Base-by-base conservation (phyloP, 495 filamentous ascomycete species). In the Extremus antarcticus region DNA sequence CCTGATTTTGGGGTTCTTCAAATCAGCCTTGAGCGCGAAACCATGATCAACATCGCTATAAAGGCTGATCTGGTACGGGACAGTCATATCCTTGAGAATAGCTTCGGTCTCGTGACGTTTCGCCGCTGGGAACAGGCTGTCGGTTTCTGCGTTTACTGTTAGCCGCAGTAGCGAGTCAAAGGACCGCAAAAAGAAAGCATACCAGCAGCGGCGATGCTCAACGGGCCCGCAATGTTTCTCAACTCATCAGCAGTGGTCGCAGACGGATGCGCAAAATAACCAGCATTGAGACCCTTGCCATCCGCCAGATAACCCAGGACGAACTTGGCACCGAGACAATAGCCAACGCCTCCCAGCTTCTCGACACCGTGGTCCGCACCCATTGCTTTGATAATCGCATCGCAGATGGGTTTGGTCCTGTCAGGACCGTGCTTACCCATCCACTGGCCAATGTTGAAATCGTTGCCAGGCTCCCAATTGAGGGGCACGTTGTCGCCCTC, bases 41-140 rank as follows among this genome's bases (percentile, higher is more conserved):
- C 90, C 90, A 67, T 94, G 90, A 20, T 63, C 61, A 45, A 92
- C 85, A 47, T 81, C 82, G 22, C 82, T 79, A 76, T 78, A 92
- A 43, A 94, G 70, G 68, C 80, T 87, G 67, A 94, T 87, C 71
- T 94, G 87, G 70, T 86, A 94, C 0, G 82, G 81, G 47, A 80
- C 69, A 21, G 74, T 76, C 24, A 73, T 75, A 67, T 86, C 77
- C 61, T 76, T 73, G 50, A 87, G 69, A 47, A 78, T 79, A 1
- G 73, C 76, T 63, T 83, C 75, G 15, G 78, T 78, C 63, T 79
- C 75, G 60, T 77, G 76, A 43, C 90, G 85, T 67, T 85, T 84
- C 61, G 84, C 77, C 24, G 76, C 70, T 1, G 88, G 79, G 78
- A 94, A 94, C 70, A 90, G 87, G 3, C 54, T 2, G 66, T 95